These are phyloP conservation scores for Cylindrotheca closterium DNA, from an alignment of 108 stramenopile genomes.

Conservation along the genomic window DNA sequence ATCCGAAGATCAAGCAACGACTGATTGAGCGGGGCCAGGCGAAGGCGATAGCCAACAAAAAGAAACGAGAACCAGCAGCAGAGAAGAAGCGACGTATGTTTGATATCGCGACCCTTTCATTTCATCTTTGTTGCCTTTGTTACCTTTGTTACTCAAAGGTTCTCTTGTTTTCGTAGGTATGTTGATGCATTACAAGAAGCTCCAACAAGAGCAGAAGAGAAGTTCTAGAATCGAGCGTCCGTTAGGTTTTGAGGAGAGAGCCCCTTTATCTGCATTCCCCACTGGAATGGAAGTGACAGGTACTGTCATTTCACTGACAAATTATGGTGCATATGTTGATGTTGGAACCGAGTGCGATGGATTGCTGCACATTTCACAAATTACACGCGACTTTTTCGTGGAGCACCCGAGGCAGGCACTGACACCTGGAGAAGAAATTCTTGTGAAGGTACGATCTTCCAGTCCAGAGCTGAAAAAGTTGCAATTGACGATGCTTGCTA, in stretches of 20 bases:
- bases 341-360: slow-evolving; percentile 89
- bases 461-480: slow-evolving; percentile 71
- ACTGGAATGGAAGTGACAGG: slow-evolving; percentile 62
- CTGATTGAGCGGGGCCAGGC: slow-evolving; percentile 66
- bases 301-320: slow-evolving; percentile 75
- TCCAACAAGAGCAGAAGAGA: slow-evolving; percentile 52
- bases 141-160: background rate
- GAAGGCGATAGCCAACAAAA: slow-evolving; percentile 73
- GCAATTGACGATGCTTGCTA: slow-evolving; percentile 73
- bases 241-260: slow-evolving; percentile 48
- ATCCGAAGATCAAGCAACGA: slow-evolving; percentile 63
- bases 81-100: slow-evolving; percentile 74
- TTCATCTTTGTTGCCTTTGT: background rate
- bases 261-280: slow-evolving; percentile 39
- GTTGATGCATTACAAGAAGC: slow-evolving; percentile 57
- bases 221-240: slow-evolving; percentile 54
- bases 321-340: slow-evolving; percentile 90
- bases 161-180: slow-evolving; percentile 13
- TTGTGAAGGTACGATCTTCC: slow-evolving; percentile 55
- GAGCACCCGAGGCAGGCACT: slow-evolving; percentile 71
- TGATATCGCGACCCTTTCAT: background rate
- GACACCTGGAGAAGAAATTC: slow-evolving; percentile 73
- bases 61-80: slow-evolving; percentile 64
- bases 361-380: slow-evolving; percentile 82
- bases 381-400: slow-evolving; percentile 73